Evolutionary conservation across 305 asterid genomes (phyloP).

Genomic region (Striga hermonthica): DNA sequence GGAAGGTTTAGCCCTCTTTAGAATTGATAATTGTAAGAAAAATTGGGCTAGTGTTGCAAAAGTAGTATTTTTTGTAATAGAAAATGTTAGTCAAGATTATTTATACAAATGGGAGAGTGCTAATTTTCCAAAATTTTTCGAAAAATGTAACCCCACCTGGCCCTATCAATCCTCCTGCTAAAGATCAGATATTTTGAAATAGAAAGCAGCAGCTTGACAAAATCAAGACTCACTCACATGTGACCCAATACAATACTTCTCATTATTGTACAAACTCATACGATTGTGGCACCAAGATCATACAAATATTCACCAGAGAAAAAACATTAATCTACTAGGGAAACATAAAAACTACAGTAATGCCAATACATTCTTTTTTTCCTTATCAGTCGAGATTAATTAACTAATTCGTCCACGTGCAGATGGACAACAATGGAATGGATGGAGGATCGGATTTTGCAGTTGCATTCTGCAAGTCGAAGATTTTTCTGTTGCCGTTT

Average conservation of each 20-base stretch:
- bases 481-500: neutral
- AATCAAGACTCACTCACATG: slow-evolving; percentile 5
- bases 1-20: too few relatives aligned
- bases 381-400: neutral
- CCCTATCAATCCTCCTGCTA: too few relatives aligned
- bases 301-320: slow-evolving; percentile 1
- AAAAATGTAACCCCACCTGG: too few relatives aligned
- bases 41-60: too few relatives aligned
- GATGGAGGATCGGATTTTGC: neutral
- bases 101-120: too few relatives aligned
- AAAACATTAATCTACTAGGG: neutral
- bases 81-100: too few relatives aligned
- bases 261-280: slow-evolving; percentile 1
- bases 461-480: neutral
- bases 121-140: too few relatives aligned
- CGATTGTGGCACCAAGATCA: neutral
- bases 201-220: neutral
- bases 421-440: too few relatives aligned
- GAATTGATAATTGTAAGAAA: too few relatives aligned
- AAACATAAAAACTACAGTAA: neutral
- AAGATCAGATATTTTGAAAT: too few relatives aligned
- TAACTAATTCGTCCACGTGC: too few relatives aligned
- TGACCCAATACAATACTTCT: neutral
- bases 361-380: neutral
- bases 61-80: too few relatives aligned